These are phyloP conservation scores for Tricholoma flavovirens DNA, from an alignment of 768 basidiomycete species.

Conservation along the genomic window DNA sequence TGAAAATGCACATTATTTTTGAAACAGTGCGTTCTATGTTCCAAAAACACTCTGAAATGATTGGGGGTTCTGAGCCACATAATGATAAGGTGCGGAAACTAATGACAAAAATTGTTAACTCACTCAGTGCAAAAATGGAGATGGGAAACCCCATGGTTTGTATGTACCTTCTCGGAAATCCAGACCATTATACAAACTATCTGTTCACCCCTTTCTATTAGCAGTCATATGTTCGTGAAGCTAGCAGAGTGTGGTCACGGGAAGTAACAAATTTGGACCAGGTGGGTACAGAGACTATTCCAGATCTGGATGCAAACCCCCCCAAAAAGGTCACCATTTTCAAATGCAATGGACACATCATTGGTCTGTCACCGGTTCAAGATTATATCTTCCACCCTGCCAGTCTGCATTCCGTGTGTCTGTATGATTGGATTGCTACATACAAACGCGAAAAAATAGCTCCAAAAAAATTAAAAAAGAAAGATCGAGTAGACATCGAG, in stretches of 20 bases:
- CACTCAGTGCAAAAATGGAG: constrained; percentile 27
- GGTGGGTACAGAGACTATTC: no score
- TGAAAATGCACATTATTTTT: constrained; percentile 36
- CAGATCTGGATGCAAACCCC: no score
- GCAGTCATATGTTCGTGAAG: constrained; percentile 25
- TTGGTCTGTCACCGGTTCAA: no score
- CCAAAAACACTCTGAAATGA: constrained; percentile 18
- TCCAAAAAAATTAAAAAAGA: no score
- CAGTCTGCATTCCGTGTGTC: no score
- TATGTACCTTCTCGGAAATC: constrained; percentile 28
- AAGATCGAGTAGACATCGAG: no score
- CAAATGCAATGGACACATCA: no score
- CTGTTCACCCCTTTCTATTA: constrained; percentile 28
- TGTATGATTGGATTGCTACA: no score
- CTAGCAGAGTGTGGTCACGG: constrained; percentile 11
- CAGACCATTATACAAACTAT: constrained; percentile 35
- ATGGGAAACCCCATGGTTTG: constrained; percentile 32
- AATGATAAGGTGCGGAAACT: constrained; percentile 13
- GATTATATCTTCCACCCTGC: no score
- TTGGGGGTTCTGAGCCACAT: constrained; percentile 7
- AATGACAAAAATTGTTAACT: constrained; percentile 31
- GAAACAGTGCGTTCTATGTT: constrained; percentile 22
- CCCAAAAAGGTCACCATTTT: no score
- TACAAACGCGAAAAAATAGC: no score
- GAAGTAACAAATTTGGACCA: no score